Evolutionary conservation across 306 rosid species (phyloP), one percentile per base, ranked within the genome.

Genomic region (Cucumis hystrix): DNA sequence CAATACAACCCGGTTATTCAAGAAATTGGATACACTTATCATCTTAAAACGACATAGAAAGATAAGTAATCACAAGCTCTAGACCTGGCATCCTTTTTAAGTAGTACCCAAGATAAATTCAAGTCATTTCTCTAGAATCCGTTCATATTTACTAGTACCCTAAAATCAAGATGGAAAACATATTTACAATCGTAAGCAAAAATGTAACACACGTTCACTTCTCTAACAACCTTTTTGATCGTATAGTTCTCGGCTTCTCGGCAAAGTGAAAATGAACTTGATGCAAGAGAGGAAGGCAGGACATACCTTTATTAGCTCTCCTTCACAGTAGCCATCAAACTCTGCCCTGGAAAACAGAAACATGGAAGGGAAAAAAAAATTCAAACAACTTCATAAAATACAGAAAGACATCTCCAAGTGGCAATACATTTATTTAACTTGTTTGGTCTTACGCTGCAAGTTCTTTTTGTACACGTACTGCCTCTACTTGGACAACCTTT

Each of bases 251-350:
- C 6, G 28, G 4, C 39, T 52, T 28, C 18, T 30, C 6, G 28
- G 4, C 39, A 73, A 17, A 17, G 40, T 16, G 43, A 30, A 52
- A 8, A 28, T 28, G 45, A 55, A 71, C 41, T 49, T 51, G 62
- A 15, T 18, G 25, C 28, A 37, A 64, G 65, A 20, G 80, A 43
- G 43, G 49, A 73, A 74, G 51, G 45, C 54, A 35, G 41, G 76
- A 14, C 68, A 58, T 80, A 94, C 97, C 93, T 91, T 91, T 81
- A 91, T 80, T 57, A 89, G 84, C 84, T 90, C 97, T 47, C 86
- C 96, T 83, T 94, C 93, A 45, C 94, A 91, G 80, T 90, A 91
- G 77, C 97, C 96, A 74, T 91, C 92, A 87, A 90, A 90, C 88
- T 87, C 96, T 59, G 90, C 91, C 67, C 96, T 94, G 97, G 75